Evolutionary conservation across 2,329 filamentous ascomycete genomes (phyloP).

Genomic region (Penicillium vulpinum): DNA sequence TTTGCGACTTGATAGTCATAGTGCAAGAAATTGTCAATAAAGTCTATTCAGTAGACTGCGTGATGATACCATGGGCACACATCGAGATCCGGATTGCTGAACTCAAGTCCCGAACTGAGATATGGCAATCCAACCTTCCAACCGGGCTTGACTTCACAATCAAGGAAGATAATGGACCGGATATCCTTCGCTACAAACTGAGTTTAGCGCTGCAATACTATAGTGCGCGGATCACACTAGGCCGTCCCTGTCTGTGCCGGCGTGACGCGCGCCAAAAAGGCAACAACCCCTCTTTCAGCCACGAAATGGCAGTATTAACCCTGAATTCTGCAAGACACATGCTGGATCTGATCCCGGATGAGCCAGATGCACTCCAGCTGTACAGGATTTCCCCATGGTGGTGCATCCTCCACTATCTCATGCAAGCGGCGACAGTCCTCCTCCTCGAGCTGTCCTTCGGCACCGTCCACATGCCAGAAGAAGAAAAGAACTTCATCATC

Average conservation of each 20-base stretch:
- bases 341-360: constrained; percentile 45
- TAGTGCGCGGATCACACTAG: constrained; percentile 45
- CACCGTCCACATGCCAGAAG: constrained; percentile 45
- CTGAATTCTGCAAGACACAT: constrained; percentile 42
- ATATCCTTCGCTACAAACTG: constrained; percentile 41
- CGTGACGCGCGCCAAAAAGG: constrained; percentile 38
- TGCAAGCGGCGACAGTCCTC: constrained; percentile 47
- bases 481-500: constrained; percentile 38
- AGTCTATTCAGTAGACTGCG: constrained; percentile 44
- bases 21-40: constrained; percentile 44
- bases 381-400: constrained; percentile 47
- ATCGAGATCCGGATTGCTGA: constrained; percentile 44
- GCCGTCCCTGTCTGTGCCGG: constrained; percentile 49
- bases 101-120: constrained; percentile 39
- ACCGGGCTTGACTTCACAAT: constrained; percentile 38
- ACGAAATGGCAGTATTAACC: constrained; percentile 40
- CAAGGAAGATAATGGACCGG: constrained; percentile 35
- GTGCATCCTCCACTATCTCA: constrained; percentile 47
- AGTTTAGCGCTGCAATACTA: constrained; percentile 47
- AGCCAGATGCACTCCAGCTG: constrained; percentile 42
- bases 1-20: constrained; percentile 43
- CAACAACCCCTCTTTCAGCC: constrained; percentile 37
- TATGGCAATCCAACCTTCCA: constrained; percentile 42
- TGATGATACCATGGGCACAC: constrained; percentile 41
- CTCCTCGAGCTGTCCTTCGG: constrained; percentile 50